Evolutionary conservation across 2,329 filamentous ascomycete genomes (phyloP).

Genomic region (Didymella glomerata): DNA sequence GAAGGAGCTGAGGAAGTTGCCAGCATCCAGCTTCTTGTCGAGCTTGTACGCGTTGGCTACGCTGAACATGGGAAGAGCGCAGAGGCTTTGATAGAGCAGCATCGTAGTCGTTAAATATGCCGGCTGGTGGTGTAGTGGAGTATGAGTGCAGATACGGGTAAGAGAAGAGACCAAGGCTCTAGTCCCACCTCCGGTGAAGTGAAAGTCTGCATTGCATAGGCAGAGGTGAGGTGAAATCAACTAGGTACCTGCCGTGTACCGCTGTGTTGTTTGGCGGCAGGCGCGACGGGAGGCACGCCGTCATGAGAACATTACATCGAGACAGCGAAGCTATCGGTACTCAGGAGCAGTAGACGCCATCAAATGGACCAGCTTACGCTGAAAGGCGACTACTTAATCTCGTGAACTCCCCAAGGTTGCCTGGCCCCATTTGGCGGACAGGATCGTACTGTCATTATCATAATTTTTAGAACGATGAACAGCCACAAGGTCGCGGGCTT

Average conservation of each 20-base stretch:
- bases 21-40: slow-evolving; percentile 26
- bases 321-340: not conserved
- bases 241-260: not conserved
- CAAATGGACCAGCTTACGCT: no score
- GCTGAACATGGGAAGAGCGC: slow-evolving; percentile 3
- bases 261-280: not conserved
- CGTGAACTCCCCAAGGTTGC: not conserved
- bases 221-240: not conserved
- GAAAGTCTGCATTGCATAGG: not conserved
- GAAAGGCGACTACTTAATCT: no score
- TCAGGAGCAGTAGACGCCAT: not conserved
- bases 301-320: no score
- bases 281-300: not conserved
- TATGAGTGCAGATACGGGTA: not conserved
- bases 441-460: slow-evolving; percentile 1
- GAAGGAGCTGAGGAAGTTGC: slow-evolving; percentile 33
- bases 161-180: not conserved
- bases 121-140: not conserved
- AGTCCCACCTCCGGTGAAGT: not conserved
- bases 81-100: not conserved
- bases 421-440: not conserved
- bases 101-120: not conserved
- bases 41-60: slow-evolving; percentile 24
- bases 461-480: slow-evolving; percentile 5
- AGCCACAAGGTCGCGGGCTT: not conserved